Conservation (phyloP, 139 green algal species). For the Coccomyxa sp. region DNA sequence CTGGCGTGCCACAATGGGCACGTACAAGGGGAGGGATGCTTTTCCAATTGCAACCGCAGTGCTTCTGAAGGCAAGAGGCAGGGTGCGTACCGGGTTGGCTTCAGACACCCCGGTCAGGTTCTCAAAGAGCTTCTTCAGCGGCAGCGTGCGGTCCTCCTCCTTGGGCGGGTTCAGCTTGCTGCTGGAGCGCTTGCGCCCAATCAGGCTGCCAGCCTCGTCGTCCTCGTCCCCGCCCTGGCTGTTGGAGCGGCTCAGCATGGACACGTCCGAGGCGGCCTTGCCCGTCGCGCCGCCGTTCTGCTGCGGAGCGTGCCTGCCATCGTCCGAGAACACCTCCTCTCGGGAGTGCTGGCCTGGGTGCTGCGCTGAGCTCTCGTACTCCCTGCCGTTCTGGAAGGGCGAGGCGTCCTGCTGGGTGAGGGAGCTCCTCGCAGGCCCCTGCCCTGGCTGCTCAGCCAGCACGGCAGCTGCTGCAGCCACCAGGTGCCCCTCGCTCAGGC, state of each 20-base stretch:
- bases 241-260: constrained; percentile 4
- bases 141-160: constrained; percentile 17
- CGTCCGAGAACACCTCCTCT: no score
- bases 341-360: no score
- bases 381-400: no score
- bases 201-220: neutral
- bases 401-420: no score
- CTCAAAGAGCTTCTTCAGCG: constrained; percentile 27
- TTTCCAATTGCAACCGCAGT: neutral
- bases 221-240: neutral
- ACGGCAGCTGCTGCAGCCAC: no score
- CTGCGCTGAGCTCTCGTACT: neutral
- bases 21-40: neutral
- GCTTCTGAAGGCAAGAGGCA: neutral
- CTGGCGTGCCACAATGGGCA: neutral
- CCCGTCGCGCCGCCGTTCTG: no score
- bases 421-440: no score
- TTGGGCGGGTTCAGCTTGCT: constrained; percentile 1
- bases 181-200: neutral
- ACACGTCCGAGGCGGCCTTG: neutral
- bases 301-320: no score
- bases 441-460: no score
- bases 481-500: no score
- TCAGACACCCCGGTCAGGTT: constrained; percentile 12
- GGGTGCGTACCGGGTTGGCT: neutral